Conservation (phyloP, 2,329 filamentous ascomycete genomes). For the Alternaria gansuensis region DNA sequence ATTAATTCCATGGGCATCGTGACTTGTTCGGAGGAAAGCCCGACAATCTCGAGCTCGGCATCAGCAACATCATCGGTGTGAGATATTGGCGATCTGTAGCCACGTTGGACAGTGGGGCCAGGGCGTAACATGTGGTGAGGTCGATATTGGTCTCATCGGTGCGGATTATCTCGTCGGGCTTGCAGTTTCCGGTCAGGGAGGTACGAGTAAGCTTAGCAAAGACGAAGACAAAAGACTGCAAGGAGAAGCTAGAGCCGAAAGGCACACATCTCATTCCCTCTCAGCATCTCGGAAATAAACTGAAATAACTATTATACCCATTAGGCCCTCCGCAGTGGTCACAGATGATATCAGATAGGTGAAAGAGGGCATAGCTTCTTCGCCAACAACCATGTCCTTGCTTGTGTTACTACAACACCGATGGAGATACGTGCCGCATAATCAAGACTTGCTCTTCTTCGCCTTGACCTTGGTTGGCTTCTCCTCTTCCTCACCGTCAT, state of each 20-base stretch:
- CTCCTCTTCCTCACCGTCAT: slow-evolving; percentile 26
- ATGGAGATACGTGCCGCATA: not conserved
- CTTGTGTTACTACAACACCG: not conserved
- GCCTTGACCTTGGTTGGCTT: slow-evolving; percentile 24
- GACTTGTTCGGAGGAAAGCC: slow-evolving; percentile 19
- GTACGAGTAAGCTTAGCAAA: slow-evolving; percentile 11
- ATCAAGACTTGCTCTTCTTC: slow-evolving; percentile 29
- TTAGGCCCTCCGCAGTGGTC: not conserved
- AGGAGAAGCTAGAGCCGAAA: not conserved
- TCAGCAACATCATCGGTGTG: slow-evolving; percentile 25
- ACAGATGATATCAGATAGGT: not conserved
- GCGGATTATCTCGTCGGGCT: slow-evolving; percentile 7
- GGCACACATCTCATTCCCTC: not conserved
- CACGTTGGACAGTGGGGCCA: slow-evolving; percentile 6
- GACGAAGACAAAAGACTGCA: not conserved
- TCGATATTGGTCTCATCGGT: slow-evolving; percentile 9
- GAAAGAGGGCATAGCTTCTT: not conserved
- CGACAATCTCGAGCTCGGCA: slow-evolving; percentile 16
- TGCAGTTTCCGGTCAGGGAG: slow-evolving; percentile 6
- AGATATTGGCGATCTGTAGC: slow-evolving; percentile 17
- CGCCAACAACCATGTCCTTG: not conserved
- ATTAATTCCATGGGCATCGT: slow-evolving; percentile 8
- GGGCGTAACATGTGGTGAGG: slow-evolving; percentile 6
- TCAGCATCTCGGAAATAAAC: not conserved
- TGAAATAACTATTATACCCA: slow-evolving; percentile 4